Evolutionary conservation across 2,329 filamentous ascomycete species (phyloP).

Genomic region (Microdochium bolleyi): DNA sequence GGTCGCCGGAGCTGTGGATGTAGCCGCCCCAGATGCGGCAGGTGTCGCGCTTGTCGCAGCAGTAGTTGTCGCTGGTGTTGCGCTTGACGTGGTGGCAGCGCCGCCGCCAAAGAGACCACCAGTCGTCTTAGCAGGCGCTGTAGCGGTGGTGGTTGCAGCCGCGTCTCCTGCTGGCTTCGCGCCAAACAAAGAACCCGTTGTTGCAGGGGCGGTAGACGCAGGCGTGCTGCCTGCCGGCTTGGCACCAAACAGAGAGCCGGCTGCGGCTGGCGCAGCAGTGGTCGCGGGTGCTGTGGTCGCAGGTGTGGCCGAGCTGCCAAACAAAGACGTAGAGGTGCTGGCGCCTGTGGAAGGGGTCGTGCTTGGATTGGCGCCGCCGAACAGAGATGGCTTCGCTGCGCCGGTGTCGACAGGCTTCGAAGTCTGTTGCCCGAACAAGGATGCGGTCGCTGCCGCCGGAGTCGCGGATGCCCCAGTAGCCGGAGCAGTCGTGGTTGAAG

Average conservation of each 20-base stretch:
- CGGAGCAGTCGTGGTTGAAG: slow-evolving; percentile 6
- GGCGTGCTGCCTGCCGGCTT: slow-evolving; percentile 13
- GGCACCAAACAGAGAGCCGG: slow-evolving; percentile 5
- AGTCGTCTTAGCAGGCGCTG: slow-evolving; percentile 18
- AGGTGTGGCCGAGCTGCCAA: not conserved
- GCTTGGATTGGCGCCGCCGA: slow-evolving; percentile 9
- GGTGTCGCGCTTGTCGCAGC: slow-evolving; percentile 12
- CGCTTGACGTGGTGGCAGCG: slow-evolving; percentile 10
- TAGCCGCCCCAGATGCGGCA: slow-evolving; percentile 20
- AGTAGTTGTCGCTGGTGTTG: slow-evolving; percentile 18
- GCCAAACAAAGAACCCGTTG: slow-evolving; percentile 7
- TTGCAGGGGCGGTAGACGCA: slow-evolving; percentile 5
- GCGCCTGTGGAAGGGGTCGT: slow-evolving; percentile 1
- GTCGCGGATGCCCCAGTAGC: slow-evolving; percentile 5
- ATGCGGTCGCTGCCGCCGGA: slow-evolving; percentile 5
- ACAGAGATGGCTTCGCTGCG: slow-evolving; percentile 13
- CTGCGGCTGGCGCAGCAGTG: slow-evolving; percentile 7
- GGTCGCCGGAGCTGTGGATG: slow-evolving; percentile 17
- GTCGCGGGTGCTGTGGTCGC: slow-evolving; percentile 7
- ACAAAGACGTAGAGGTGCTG: not conserved
- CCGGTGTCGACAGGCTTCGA: slow-evolving; percentile 14
- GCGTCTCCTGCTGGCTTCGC: slow-evolving; percentile 7
- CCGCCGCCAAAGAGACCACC: slow-evolving; percentile 17
- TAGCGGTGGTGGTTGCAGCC: slow-evolving; percentile 9
- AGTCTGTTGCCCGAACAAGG: slow-evolving; percentile 12